Percentiles rank a stretch among this genome's conserved stretches.
Evolutionary conservation across 1,284 basidiomycete species (phyloP).

Genomic region (Trichosporon coremiiforme): DNA sequence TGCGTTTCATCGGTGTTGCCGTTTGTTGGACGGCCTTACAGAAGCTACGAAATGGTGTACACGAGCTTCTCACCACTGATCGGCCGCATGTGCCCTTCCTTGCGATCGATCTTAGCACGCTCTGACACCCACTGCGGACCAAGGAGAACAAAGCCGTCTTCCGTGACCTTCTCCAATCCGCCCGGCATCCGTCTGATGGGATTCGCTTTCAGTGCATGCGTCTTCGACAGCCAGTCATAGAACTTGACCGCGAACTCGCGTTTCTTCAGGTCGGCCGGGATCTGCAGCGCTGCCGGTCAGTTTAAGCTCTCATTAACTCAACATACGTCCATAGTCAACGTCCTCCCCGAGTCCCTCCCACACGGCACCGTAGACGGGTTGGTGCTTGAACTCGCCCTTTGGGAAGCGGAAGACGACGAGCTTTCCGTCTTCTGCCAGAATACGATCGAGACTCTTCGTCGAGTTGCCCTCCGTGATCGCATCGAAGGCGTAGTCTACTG

Average conservation of each 20-base stretch:
- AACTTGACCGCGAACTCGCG: conserved; percentile 23
- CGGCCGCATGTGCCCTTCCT: conserved; percentile 21
- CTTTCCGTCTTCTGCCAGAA: neutral
- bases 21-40: neutral
- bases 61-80: conserved; percentile 27
- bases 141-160: conserved; percentile 25
- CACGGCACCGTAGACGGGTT: conserved; percentile 25
- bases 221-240: conserved; percentile 12
- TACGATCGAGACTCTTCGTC: conserved; percentile 7
- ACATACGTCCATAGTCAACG: conserved; percentile 19
- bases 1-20: neutral
- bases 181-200: conserved; percentile 24
- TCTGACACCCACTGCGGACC: conserved; percentile 8
- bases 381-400: neutral
- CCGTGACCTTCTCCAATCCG: conserved; percentile 21
- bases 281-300: neutral
- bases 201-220: conserved; percentile 19
- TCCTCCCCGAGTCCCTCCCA: conserved; percentile 29
- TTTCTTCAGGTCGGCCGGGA: conserved; percentile 16
- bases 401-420: conserved; percentile 19
- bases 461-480: neutral
- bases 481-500: neutral
- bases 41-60: conserved; percentile 16
- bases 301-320: neutral
- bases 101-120: neutral